These are phyloP conservation scores for Paecilomyces sp. DNA, from an alignment of 2,329 filamentous ascomycete species.

Conservation along the genomic window DNA sequence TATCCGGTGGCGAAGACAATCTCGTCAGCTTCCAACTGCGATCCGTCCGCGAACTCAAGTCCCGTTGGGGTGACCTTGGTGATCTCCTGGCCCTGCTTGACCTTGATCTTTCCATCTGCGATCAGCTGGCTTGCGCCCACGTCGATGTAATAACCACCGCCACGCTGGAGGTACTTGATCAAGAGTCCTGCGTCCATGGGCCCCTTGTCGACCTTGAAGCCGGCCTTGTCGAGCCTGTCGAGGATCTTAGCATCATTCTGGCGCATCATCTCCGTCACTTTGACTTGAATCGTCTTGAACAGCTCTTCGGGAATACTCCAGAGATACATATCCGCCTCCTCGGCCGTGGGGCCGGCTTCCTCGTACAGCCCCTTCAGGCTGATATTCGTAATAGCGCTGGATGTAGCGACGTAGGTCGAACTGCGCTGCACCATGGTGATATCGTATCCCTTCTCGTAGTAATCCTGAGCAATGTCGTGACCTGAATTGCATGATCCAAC, in stretches of 20 bases:
- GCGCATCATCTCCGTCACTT: constrained; percentile 32
- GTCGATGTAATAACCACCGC: constrained; percentile 65
- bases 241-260: constrained; percentile 29
- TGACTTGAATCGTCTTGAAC: constrained; percentile 52
- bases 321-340: constrained; percentile 58
- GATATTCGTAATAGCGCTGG: constrained; percentile 46
- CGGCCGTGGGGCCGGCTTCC: constrained; percentile 48
- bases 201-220: constrained; percentile 56
- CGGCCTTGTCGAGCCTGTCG: constrained; percentile 45
- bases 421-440: constrained; percentile 65
- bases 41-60: constrained; percentile 49
- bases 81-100: constrained; percentile 58
- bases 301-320: constrained; percentile 54
- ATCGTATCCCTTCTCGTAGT: constrained; percentile 57
- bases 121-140: constrained; percentile 59
- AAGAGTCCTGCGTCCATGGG: constrained; percentile 52
- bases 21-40: constrained; percentile 55
- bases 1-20: constrained; percentile 55
- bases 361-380: constrained; percentile 46
- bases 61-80: constrained; percentile 44
- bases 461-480: constrained; percentile 64
- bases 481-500: constrained; percentile 63
- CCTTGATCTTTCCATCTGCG: constrained; percentile 55
- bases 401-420: constrained; percentile 57
- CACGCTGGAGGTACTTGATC: constrained; percentile 58